These are phyloP conservation scores for Corchorus capsularis DNA, from an alignment of 345 rosid species.

Conservation along the genomic window DNA sequence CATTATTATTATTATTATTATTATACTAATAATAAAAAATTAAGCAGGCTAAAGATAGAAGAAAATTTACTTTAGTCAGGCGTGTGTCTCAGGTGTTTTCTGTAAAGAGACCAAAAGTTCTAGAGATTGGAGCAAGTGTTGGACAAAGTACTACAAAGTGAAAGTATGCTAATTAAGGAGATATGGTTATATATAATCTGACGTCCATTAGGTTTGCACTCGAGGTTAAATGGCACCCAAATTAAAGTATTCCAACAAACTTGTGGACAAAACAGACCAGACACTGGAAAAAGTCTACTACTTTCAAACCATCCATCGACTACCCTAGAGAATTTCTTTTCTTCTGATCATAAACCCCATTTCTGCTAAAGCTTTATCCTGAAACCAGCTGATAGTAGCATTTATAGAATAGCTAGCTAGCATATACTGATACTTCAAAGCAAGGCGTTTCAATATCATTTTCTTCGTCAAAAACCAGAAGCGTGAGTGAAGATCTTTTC, in stretches of 20 bases:
- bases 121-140: constrained; percentile 29
- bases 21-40: too few relatives aligned
- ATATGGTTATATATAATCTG: constrained; percentile 15
- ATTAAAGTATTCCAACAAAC: background rate
- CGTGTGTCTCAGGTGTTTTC: constrained; percentile 18
- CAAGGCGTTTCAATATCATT: too few relatives aligned
- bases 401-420: too few relatives aligned
- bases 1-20: too few relatives aligned
- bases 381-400: too few relatives aligned
- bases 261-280: background rate
- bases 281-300: background rate
- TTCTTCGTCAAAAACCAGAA: too few relatives aligned
- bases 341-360: background rate
- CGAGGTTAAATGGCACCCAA: constrained; percentile 6
- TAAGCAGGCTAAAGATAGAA: background rate
- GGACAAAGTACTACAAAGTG: background rate
- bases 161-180: background rate
- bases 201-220: constrained; percentile 7
- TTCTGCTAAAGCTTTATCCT: too few relatives aligned
- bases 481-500: background rate
- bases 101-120: constrained; percentile 8
- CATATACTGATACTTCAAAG: too few relatives aligned
- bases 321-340: background rate
- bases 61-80: background rate
- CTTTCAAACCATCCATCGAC: background rate